A percentile compares a stretch with the other conserved stretches of the same genome.
phyloP scores from a whole-genome alignment of 2,329 filamentous ascomycete genomes.

The Claviceps africana region DNA sequence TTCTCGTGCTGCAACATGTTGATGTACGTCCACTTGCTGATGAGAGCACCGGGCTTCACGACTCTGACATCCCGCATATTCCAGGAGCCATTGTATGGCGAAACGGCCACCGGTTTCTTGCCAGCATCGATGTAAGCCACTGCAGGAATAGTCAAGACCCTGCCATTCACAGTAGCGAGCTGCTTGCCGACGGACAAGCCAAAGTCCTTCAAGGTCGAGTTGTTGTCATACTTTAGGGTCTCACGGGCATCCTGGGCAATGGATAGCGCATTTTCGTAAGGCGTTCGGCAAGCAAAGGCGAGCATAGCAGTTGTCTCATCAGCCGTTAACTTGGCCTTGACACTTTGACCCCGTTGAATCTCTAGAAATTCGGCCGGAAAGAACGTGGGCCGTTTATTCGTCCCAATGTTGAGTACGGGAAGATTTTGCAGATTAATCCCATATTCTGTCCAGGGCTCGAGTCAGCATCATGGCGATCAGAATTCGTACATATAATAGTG shows the following conservation, averaged over 20 bases:
- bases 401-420: slow-evolving; percentile 56
- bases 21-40: slow-evolving; percentile 38
- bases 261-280: slow-evolving; percentile 51
- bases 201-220: slow-evolving; percentile 37
- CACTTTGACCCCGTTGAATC: slow-evolving; percentile 50
- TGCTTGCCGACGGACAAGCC: slow-evolving; percentile 45
- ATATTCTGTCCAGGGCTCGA: slow-evolving; percentile 19
- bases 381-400: slow-evolving; percentile 40
- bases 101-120: slow-evolving; percentile 13
- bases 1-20: slow-evolving; percentile 17
- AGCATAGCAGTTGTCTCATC: slow-evolving; percentile 58
- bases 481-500: too few species aligned
- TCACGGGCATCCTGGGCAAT: slow-evolving; percentile 44
- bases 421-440: slow-evolving; percentile 21
- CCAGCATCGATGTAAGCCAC: slow-evolving; percentile 39
- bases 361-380: slow-evolving; percentile 52
- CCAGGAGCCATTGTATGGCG: slow-evolving; percentile 46
- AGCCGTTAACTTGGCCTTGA: slow-evolving; percentile 42
- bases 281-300: slow-evolving; percentile 52
- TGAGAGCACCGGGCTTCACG: slow-evolving; percentile 28
- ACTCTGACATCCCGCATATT: slow-evolving; percentile 51
- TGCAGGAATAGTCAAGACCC: slow-evolving; percentile 47
- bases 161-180: slow-evolving; percentile 58
- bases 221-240: slow-evolving; percentile 42
- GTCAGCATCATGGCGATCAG: not conserved